phyloP scores from a whole-genome alignment of 2,329 filamentous ascomycete species.

The Trichoderma brevicompactum region DNA sequence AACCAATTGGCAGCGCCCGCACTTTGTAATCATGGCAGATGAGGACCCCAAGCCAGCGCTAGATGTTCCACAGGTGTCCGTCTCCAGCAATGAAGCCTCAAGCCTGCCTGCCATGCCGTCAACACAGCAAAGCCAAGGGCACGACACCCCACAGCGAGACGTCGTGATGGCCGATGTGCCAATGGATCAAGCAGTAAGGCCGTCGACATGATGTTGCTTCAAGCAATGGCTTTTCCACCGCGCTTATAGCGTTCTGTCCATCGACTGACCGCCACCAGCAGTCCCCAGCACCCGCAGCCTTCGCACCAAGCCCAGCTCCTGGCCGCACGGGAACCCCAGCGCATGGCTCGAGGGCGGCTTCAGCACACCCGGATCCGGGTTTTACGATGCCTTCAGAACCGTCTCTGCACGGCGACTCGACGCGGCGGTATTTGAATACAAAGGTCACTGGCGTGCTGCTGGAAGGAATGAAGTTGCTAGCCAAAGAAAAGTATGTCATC shows the following conservation, averaged over 20 bases:
- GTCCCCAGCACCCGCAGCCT: constrained; percentile 45
- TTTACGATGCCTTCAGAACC: constrained; percentile 63
- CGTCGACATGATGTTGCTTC: background rate
- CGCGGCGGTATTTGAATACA: constrained; percentile 71
- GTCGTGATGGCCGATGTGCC: constrained; percentile 51
- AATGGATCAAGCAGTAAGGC: constrained; percentile 47
- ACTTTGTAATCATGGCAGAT: constrained; percentile 39
- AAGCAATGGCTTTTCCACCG: background rate
- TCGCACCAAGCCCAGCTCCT: constrained; percentile 49
- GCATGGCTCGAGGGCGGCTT: constrained; percentile 59
- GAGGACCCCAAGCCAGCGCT: constrained; percentile 32
- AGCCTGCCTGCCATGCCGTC: constrained; percentile 32
- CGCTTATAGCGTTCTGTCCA: background rate
- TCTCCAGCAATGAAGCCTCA: constrained; percentile 33
- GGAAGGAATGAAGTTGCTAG: constrained; percentile 75
- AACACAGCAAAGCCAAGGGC: constrained; percentile 30
- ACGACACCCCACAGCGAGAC: constrained; percentile 43
- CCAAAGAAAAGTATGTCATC: constrained; percentile 68
- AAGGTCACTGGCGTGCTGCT: constrained; percentile 70
- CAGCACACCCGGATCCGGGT: constrained; percentile 58
- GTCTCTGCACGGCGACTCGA: constrained; percentile 68
- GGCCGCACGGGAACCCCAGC: constrained; percentile 56
- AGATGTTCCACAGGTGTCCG: constrained; percentile 34
- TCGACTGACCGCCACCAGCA: constrained; percentile 22
- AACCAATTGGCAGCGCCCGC: constrained; percentile 17